Base-by-base conservation (phyloP, 2,329 filamentous ascomycete species). In the Aspergillus felis region DNA sequence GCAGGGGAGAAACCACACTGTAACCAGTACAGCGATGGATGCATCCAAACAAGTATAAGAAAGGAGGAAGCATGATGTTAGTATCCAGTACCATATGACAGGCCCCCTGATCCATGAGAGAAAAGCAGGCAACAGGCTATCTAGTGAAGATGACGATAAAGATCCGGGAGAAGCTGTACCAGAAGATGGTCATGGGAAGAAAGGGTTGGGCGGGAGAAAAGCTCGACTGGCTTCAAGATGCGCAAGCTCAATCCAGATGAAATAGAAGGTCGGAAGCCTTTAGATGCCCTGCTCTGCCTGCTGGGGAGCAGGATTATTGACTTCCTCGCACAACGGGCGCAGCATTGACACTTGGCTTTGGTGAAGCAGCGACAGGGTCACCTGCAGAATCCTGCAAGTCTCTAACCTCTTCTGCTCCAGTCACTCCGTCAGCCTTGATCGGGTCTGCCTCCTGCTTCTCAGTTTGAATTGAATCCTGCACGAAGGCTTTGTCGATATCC, bases 401-500 rank as follows among this genome's bases (percentile, higher is more conserved):
- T 28, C 63, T 59, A n/a, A 35, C 48, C 3, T 64, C 55, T 25
- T 25, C 22, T 4, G 44, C 22, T 2, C 44, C 44, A 14, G 22
- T 25, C 44, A 47, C 44, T 10, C 24, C 51, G 2, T 51, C 48
- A 24, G 27, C 29, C 14, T 54, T 55, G 5, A 28, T 54, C 7
- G 51, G 28, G 41, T 57, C 64, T 25, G 56, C 48, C 49, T 74
- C 69, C 63, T 81, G 71, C 57, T 81, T 79, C 55, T 86, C 84
- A 59, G 84, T 79, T 60, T 84, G 78, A 7, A 84, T 84, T 54
- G 90, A 78, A 60, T 90, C 84, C 63, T 89, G 84, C 66, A 97
- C 87, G 42, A 87, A 85, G 4, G 86, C 82, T 78, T 94, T 95
- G 72, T 97, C 93, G 74, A 92, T 88, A 70, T 95, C 90, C 91